Percentiles rank a stretch among this genome's conserved stretches.
These are phyloP conservation scores for Breviolum minutum DNA, from an alignment of 73 alveolate species.

Conservation along the genomic window DNA sequence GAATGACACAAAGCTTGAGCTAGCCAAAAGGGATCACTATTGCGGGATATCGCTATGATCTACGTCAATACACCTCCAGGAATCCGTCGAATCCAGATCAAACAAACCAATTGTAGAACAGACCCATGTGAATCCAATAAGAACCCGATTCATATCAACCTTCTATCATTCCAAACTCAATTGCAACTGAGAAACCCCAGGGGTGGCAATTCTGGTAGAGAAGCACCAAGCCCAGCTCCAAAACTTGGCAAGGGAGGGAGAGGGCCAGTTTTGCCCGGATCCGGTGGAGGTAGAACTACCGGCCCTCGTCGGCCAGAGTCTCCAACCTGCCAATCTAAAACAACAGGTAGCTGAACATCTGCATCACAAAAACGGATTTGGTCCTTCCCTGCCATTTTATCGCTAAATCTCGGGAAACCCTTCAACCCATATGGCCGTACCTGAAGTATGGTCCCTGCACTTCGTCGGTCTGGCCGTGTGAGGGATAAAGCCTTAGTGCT, in stretches of 20 bases:
- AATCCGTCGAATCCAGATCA: neutral
- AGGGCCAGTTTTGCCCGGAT: slow-evolving; percentile 56
- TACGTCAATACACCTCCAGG: neutral
- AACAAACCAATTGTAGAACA: neutral
- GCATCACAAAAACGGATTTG: neutral
- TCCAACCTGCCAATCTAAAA: slow-evolving; percentile 70
- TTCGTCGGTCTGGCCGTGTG: slow-evolving; percentile 31
- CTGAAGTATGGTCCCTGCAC: slow-evolving; percentile 52
- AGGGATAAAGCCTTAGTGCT: slow-evolving; percentile 8
- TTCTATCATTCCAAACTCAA: neutral
- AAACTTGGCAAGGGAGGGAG: slow-evolving; percentile 28
- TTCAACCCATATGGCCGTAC: neutral
- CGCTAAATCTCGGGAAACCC: too few relatives aligned
- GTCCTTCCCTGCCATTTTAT: neutral
- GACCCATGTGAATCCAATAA: neutral
- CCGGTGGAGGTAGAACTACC: slow-evolving; percentile 56
- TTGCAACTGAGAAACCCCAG: slow-evolving; percentile 19
- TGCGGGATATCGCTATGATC: too few relatives aligned
- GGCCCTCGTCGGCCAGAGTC: neutral
- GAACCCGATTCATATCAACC: neutral
- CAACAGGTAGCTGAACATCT: neutral
- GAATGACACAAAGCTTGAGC: too few relatives aligned
- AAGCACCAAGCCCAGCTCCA: slow-evolving; percentile 54
- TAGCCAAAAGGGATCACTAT: too few relatives aligned
- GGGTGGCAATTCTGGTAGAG: slow-evolving; percentile 73